Evolutionary conservation across 2,329 filamentous ascomycete genomes (phyloP).

Genomic region (Colletotrichum coccodes): DNA sequence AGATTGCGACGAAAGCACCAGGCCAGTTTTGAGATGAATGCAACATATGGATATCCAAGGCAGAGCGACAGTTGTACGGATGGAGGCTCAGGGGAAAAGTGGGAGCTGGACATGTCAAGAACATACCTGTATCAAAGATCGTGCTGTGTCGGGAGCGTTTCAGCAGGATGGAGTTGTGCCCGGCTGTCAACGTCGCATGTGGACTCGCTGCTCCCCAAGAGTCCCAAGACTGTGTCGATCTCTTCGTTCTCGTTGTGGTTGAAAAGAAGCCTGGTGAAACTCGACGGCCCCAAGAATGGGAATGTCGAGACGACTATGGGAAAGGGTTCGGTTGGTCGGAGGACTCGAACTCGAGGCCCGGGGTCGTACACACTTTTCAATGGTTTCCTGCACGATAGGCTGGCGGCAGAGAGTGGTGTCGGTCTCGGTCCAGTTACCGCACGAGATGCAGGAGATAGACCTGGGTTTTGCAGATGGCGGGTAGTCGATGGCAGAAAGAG

Average conservation of each 20-base stretch:
- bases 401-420: conserved; percentile 37
- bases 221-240: conserved; percentile 12
- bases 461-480: neutral
- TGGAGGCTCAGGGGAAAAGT: neutral
- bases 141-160: conserved; percentile 32
- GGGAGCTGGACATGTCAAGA: neutral
- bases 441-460: conserved; percentile 11
- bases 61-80: neutral
- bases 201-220: neutral
- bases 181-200: conserved; percentile 24
- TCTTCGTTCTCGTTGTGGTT: neutral
- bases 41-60: neutral
- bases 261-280: neutral
- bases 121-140: conserved; percentile 26
- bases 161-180: conserved; percentile 20
- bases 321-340: neutral
- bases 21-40: neutral
- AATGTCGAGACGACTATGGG: neutral
- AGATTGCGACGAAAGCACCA: conserved; percentile 14
- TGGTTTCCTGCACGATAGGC: conserved; percentile 40
- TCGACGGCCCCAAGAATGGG: neutral
- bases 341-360: neutral
- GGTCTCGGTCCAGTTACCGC: conserved; percentile 15
- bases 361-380: conserved; percentile 36
- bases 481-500: neutral